Conservation (phyloP, 441 rosid species). For the Syzygium malaccense region DNA sequence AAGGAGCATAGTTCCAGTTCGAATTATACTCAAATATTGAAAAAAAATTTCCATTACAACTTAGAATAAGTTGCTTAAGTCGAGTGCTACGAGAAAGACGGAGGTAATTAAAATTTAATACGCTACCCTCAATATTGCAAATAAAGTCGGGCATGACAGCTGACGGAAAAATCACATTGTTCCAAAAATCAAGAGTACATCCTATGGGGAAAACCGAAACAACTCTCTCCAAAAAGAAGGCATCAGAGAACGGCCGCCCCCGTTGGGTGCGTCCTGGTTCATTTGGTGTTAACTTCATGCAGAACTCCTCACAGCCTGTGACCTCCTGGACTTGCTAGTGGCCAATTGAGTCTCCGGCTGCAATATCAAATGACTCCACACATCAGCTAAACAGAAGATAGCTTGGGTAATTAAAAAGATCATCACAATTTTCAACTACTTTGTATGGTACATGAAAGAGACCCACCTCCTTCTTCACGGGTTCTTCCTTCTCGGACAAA, state of each 20-base stretch:
- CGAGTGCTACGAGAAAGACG: neutral
- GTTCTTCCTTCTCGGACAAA: slow-evolving; percentile 88
- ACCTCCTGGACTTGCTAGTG: slow-evolving; percentile 2
- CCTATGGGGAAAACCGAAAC: neutral
- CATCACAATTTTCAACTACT: neutral
- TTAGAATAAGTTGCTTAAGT: neutral
- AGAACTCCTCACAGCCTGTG: neutral
- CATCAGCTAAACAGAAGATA: neutral
- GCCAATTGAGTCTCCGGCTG: neutral
- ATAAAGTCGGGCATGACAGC: neutral
- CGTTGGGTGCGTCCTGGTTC: neutral
- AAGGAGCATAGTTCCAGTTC: neutral
- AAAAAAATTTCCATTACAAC: neutral
- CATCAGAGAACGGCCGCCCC: neutral
- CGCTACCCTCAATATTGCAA: neutral
- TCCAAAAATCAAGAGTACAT: neutral
- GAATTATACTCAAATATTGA: neutral
- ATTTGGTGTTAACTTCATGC: neutral
- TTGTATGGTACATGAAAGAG: neutral
- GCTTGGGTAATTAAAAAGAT: neutral
- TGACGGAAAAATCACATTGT: neutral
- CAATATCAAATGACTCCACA: neutral
- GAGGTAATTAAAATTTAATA: neutral
- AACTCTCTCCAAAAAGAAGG: neutral
- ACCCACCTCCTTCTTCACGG: slow-evolving; percentile 89